Conservation (phyloP, 1,284 basidiomycete species). For the Leccinum fallax region DNA sequence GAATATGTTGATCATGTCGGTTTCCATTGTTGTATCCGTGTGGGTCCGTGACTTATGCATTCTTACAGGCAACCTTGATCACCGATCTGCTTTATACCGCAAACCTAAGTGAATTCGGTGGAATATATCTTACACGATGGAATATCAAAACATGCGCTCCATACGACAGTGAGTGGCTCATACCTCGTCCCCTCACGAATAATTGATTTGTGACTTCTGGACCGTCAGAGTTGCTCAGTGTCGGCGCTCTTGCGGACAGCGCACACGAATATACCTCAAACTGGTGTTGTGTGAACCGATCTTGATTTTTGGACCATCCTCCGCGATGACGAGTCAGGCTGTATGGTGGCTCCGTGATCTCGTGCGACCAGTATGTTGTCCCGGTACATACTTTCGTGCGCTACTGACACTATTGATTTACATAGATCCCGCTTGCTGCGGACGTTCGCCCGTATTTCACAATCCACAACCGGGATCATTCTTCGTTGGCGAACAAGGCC, state of each 20-base stretch:
- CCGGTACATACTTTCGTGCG: no score
- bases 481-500: no score
- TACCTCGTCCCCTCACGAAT: neutral
- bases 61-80: conserved; percentile 28
- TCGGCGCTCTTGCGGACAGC: conserved; percentile 68
- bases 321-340: no score
- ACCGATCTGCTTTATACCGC: conserved; percentile 51
- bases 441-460: no score
- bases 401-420: no score
- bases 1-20: conserved; percentile 49
- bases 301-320: no score
- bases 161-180: conserved; percentile 38
- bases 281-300: conserved; percentile 46
- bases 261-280: conserved; percentile 65
- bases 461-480: no score
- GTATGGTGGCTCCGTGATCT: no score
- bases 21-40: neutral
- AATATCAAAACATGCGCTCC: conserved; percentile 45
- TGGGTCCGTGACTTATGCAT: neutral
- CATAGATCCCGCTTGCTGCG: no score
- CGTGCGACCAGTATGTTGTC: no score
- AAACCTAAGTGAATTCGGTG: conserved; percentile 45
- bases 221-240: conserved; percentile 47
- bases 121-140: conserved; percentile 60
- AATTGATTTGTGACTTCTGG: neutral